A percentile compares a stretch with the other conserved stretches of the same genome.
phyloP scores from a whole-genome alignment of 2,329 filamentous ascomycete species.

The Talaromyces sp. region DNA sequence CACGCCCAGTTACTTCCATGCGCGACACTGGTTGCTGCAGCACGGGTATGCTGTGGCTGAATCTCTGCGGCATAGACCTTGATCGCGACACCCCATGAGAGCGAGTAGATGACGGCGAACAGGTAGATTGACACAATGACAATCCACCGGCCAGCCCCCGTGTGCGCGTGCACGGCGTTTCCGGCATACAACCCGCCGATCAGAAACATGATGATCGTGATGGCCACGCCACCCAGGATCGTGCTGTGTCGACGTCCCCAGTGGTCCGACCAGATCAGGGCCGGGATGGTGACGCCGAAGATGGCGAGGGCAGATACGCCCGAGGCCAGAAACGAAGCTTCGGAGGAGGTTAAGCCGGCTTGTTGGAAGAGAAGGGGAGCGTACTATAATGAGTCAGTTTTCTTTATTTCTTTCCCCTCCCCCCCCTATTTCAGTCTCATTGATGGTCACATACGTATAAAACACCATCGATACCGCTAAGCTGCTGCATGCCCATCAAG shows the following conservation, averaged over 20 bases:
- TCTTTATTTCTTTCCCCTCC: too few relatives aligned
- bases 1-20: constrained; percentile 48
- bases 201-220: constrained; percentile 37
- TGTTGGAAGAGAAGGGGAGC: constrained; percentile 56
- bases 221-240: constrained; percentile 48
- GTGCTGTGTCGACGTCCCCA: constrained; percentile 53
- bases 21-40: constrained; percentile 49
- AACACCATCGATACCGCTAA: constrained; percentile 59
- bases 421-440: too few relatives aligned
- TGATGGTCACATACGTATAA: constrained; percentile 25
- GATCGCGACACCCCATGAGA: constrained; percentile 50
- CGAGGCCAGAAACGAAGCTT: constrained; percentile 56
- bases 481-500: constrained; percentile 55
- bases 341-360: constrained; percentile 51
- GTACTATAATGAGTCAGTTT: constrained; percentile 39
- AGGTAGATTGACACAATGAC: constrained; percentile 25
- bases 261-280: constrained; percentile 51
- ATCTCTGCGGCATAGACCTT: constrained; percentile 57
- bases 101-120: constrained; percentile 23
- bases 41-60: constrained; percentile 51
- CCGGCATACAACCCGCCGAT: constrained; percentile 30
- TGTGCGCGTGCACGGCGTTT: constrained; percentile 21
- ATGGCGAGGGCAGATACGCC: constrained; percentile 57
- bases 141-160: constrained; percentile 25
- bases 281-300: constrained; percentile 53